These are phyloP conservation scores for Teratosphaeriaceae sp. DNA, from an alignment of 2,329 filamentous ascomycete genomes.

Conservation along the genomic window DNA sequence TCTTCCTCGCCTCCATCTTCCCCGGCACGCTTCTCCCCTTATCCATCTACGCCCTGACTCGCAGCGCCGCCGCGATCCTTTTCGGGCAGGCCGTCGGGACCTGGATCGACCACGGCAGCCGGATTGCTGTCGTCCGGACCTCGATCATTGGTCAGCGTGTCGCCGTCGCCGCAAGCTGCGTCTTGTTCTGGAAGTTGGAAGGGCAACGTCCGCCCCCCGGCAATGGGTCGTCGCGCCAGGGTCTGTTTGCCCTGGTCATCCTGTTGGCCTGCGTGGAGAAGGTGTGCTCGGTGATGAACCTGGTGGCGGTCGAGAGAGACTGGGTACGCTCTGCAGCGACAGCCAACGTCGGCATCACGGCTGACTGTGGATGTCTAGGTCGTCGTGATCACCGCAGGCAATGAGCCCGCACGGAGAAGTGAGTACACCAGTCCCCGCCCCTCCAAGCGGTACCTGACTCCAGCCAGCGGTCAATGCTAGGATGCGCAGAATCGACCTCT, in stretches of 20 bases:
- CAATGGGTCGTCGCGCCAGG: constrained; percentile 18
- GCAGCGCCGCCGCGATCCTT: constrained; percentile 51
- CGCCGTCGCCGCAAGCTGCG: neutral
- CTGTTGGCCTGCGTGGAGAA: constrained; percentile 62
- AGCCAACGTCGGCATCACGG: too few species aligned
- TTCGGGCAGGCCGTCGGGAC: constrained; percentile 54
- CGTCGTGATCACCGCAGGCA: constrained; percentile 43
- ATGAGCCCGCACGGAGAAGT: constrained; percentile 25
- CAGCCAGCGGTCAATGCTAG: constrained; percentile 43
- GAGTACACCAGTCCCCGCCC: neutral
- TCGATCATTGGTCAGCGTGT: constrained; percentile 29
- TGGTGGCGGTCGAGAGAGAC: constrained; percentile 63
- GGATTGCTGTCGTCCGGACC: constrained; percentile 32
- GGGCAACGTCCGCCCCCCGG: constrained; percentile 32
- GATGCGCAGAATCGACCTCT: constrained; percentile 55
- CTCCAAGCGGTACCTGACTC: neutral
- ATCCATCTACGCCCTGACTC: constrained; percentile 61
- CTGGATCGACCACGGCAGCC: constrained; percentile 49
- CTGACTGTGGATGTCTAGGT: too few species aligned
- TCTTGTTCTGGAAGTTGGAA: constrained; percentile 31
- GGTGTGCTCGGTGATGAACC: constrained; percentile 56
- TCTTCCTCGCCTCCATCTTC: constrained; percentile 42
- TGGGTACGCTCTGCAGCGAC: constrained; percentile 49
- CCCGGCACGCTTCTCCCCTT: constrained; percentile 56
- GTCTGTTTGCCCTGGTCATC: neutral